A percentile compares a stretch with the other conserved stretches of the same genome.
phyloP scores from a whole-genome alignment of 2,329 filamentous ascomycete species.

The Claviceps pusilla region DNA sequence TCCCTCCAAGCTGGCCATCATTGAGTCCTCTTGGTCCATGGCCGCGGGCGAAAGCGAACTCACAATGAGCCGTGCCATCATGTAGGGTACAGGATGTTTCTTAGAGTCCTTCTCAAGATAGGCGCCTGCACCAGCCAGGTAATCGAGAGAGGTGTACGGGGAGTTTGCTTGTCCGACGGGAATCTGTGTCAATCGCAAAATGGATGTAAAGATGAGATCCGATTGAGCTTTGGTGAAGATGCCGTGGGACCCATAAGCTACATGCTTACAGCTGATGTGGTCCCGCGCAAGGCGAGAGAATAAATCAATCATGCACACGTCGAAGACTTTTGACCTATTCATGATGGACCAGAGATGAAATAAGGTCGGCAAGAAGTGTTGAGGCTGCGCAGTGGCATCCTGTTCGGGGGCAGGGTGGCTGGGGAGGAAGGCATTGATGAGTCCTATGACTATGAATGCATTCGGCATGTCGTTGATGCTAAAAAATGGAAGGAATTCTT shows the following conservation, averaged over 20 bases:
- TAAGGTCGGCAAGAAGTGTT: constrained; percentile 79
- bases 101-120: constrained; percentile 86
- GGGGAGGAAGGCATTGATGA: constrained; percentile 76
- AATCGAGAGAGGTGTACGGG: constrained; percentile 75
- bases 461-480: constrained; percentile 85
- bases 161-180: constrained; percentile 92
- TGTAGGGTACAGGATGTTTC: constrained; percentile 82
- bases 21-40: constrained; percentile 59
- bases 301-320: constrained; percentile 77
- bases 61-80: constrained; percentile 83
- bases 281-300: constrained; percentile 79
- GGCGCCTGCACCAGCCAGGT: constrained; percentile 65
- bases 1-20: constrained; percentile 73
- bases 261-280: constrained; percentile 56
- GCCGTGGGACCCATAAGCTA: constrained; percentile 72
- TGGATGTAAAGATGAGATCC: constrained; percentile 79
- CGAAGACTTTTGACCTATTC: constrained; percentile 74
- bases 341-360: constrained; percentile 95
- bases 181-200: constrained; percentile 81
- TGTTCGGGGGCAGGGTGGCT: constrained; percentile 62
- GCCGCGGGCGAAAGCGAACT: constrained; percentile 83
- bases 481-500: constrained; percentile 74
- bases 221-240: constrained; percentile 89
- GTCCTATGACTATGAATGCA: constrained; percentile 80
- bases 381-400: constrained; percentile 63